Percentiles rank a stretch among this genome's conserved stretches.
These are phyloP conservation scores for Copromyces sp. DNA, from an alignment of 495 filamentous ascomycete genomes.

Conservation along the genomic window DNA sequence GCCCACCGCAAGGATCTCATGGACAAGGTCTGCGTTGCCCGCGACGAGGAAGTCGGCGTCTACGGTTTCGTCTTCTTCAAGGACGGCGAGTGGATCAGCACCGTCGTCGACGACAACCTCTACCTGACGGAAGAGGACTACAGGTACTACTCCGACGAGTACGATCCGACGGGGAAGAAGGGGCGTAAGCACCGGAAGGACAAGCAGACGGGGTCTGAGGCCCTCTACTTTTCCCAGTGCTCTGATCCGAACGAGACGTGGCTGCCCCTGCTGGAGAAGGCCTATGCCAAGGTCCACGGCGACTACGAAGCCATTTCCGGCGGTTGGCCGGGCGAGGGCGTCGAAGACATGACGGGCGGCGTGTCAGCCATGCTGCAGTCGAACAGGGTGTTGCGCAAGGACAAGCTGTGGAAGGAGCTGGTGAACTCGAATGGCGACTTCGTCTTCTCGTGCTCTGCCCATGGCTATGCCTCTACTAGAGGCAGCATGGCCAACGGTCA, in stretches of 20 bases:
- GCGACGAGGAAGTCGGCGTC: slow-evolving; percentile 61
- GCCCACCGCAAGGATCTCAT: slow-evolving; percentile 58
- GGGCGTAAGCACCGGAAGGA: slow-evolving; percentile 13
- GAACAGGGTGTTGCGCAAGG: slow-evolving; percentile 58
- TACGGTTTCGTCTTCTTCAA: slow-evolving; percentile 79
- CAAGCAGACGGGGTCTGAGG: slow-evolving; percentile 40
- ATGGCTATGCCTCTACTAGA: slow-evolving; percentile 20
- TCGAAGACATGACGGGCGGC: slow-evolving; percentile 76
- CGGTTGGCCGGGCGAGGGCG: slow-evolving; percentile 64
- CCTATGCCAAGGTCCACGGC: slow-evolving; percentile 73
- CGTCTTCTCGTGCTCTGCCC: slow-evolving; percentile 16
- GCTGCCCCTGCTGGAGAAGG: slow-evolving; percentile 73
- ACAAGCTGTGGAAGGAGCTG: slow-evolving; percentile 65
- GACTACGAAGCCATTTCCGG: slow-evolving; percentile 49
- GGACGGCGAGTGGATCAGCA: slow-evolving; percentile 72
- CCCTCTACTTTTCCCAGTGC: slow-evolving; percentile 65
- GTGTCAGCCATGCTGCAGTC: slow-evolving; percentile 40
- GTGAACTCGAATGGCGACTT: slow-evolving; percentile 34
- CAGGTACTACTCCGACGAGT: slow-evolving; percentile 14
- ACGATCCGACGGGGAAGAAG: slow-evolving; percentile 30
- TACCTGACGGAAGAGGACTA: slow-evolving; percentile 19
- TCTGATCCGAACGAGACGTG: slow-evolving; percentile 67
- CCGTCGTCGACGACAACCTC: slow-evolving; percentile 51
- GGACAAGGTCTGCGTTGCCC: slow-evolving; percentile 56
- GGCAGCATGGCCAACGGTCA: slow-evolving; percentile 59